Evolutionary conservation across 495 filamentous ascomycete genomes (phyloP), one percentile per base, ranked within the genome.

Genomic region (Daldinia caldariorum): DNA sequence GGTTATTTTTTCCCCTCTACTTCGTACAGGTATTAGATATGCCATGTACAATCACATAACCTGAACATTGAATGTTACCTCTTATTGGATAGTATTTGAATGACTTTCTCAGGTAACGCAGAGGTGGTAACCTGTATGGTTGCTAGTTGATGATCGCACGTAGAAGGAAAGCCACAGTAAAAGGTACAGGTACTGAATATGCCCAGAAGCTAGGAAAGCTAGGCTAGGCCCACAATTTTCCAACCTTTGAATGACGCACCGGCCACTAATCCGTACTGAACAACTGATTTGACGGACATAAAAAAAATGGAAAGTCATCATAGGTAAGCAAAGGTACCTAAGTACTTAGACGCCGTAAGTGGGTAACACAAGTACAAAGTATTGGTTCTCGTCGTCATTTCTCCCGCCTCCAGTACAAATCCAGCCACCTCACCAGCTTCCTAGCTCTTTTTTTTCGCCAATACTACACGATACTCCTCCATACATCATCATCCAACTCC

Each of bases 391-490:
- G 16, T 73, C 70, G 70, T 73, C 70, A 73, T 70, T 66, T 73
- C 66, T 66, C 58, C 71, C 66, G 55, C 56, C 34, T 63, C 60
- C 66, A 62, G 69, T 66, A 63, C 66, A 70, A 66, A 73, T 73
- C 71, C 62, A 73, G 71, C 71, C 71, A 73, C 71, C 71, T 73
- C 71, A 73, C 47, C 66, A 73, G 66, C 71, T 73, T 39, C 56
- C 9, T 47, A 59, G 56, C 53, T 56, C 31, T 37, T 16, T 16
- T 59, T 50, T 60, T 61, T 37, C 54, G 41, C 66, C 54, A 58
- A 66, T 62, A 70, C 70, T 51, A 68, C 70, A 70, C 39, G 61
- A 32, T 37, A 34, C 53, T 31, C 1, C 53, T 31, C 1, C 26
- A 26, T 26, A 34, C 31, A 37, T 56, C 53, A 26, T 50, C 47